phyloP scores from a whole-genome alignment of 75 land plant species.

The Cryptomeria japonica region DNA sequence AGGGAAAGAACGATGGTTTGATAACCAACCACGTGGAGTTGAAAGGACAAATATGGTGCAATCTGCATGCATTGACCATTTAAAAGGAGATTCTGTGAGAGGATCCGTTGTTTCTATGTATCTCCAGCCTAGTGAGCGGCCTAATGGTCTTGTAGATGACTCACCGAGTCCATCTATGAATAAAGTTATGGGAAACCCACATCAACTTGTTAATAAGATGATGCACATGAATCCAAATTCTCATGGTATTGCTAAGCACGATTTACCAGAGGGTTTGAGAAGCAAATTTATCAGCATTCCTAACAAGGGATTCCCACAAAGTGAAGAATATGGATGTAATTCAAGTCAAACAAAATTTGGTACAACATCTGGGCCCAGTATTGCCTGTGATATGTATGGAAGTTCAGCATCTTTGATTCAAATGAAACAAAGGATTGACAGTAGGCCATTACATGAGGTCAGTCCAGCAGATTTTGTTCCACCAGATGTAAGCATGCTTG shows the following conservation, averaged over 20 bases:
- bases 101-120: constrained; percentile 18
- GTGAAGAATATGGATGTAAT: not conserved
- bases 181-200: constrained; percentile 6
- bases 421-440: constrained; percentile 13
- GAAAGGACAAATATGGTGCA: constrained; percentile 14
- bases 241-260: not conserved
- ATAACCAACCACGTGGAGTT: constrained; percentile 1
- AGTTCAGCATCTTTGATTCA: constrained; percentile 5
- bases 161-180: not conserved
- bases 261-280: not conserved
- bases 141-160: constrained; percentile 1
- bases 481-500: not conserved
- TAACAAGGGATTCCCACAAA: not conserved
- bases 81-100: constrained; percentile 14
- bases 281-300: not conserved
- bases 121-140: constrained; percentile 18
- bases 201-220: constrained; percentile 7
- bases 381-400: constrained; percentile 8
- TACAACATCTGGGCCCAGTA: not conserved
- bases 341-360: constrained; percentile 4
- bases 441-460: constrained; percentile 5
- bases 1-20: constrained; percentile 6
- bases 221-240: constrained; percentile 2
- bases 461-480: not conserved
- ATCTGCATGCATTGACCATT: constrained; percentile 9